Conservation (phyloP, 768 basidiomycete species). For the Xerocomellus dryophilus region DNA sequence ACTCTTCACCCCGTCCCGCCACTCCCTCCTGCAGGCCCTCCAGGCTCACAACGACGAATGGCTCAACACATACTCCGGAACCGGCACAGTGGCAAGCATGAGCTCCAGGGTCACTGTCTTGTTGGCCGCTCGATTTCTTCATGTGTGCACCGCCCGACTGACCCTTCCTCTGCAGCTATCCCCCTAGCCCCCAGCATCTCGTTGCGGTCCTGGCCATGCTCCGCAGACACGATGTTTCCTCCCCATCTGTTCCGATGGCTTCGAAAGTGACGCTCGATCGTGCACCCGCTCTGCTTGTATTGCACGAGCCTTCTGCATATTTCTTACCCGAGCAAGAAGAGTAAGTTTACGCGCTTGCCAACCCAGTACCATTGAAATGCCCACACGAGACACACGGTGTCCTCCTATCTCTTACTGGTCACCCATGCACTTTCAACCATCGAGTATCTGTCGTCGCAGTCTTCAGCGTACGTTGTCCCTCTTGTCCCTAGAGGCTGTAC, state of each 20-base stretch:
- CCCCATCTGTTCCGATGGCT: conserved; percentile 21
- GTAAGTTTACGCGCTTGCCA: conserved; percentile 14
- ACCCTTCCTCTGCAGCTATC: conserved; percentile 47
- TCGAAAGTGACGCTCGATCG: conserved; percentile 35
- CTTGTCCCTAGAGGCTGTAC: not conserved
- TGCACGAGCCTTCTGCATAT: conserved; percentile 60
- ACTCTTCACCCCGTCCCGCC: conserved; percentile 53
- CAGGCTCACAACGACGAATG: conserved; percentile 50
- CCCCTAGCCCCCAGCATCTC: conserved; percentile 57
- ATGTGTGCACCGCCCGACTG: conserved; percentile 2
- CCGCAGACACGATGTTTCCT: conserved; percentile 28
- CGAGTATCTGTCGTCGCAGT: conserved; percentile 33
- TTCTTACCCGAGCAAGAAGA: conserved; percentile 35
- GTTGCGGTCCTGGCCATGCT: conserved; percentile 50
- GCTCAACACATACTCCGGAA: conserved; percentile 34
- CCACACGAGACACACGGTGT: conserved; percentile 34
- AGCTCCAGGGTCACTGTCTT: conserved; percentile 50
- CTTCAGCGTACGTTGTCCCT: conserved; percentile 19
- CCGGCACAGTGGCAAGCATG: conserved; percentile 36
- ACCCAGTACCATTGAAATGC: not conserved
- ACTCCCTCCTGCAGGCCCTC: conserved; percentile 42
- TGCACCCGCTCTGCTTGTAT: conserved; percentile 51
- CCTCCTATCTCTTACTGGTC: conserved; percentile 53
- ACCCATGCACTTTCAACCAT: conserved; percentile 44
- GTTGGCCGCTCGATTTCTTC: conserved; percentile 39